phyloP scores from a whole-genome alignment of 2,329 filamentous ascomycete species.

The Biscogniauxia sp. region DNA sequence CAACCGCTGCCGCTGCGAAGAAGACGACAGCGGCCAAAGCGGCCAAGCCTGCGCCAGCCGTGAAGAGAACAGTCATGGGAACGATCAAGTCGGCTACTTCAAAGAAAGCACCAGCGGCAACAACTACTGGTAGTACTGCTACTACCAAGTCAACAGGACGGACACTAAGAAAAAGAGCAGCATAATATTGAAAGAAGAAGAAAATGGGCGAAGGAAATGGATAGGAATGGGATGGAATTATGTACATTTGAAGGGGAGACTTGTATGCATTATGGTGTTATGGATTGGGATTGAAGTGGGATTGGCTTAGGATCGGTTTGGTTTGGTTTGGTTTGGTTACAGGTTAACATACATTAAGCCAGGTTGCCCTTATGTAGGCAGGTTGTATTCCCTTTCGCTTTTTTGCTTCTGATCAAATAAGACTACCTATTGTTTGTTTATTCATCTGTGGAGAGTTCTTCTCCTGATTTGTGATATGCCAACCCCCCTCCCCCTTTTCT shows the following conservation, averaged over 20 bases:
- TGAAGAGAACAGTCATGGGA: constrained; percentile 53
- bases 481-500: too few relatives aligned
- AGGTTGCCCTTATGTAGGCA: neutral
- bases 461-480: neutral
- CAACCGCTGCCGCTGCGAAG: constrained; percentile 63
- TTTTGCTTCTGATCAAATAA: too few relatives aligned
- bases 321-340: neutral
- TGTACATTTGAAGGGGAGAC: neutral
- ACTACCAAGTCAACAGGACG: constrained; percentile 35
- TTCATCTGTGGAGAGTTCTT: neutral
- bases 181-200: constrained; percentile 7
- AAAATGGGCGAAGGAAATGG: neutral
- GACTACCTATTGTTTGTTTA: neutral
- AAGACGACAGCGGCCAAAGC: constrained; percentile 42
- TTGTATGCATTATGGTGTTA: neutral
- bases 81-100: constrained; percentile 49
- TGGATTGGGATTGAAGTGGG: neutral
- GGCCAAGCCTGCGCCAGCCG: constrained; percentile 36
- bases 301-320: neutral
- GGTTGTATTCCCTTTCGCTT: neutral
- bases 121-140: constrained; percentile 40
- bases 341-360: neutral
- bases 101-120: constrained; percentile 49
- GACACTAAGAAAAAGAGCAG: constrained; percentile 55
- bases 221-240: neutral